Base-by-base conservation (phyloP, 768 basidiomycete genomes). In the Lanmaoa pseudosensibilis region DNA sequence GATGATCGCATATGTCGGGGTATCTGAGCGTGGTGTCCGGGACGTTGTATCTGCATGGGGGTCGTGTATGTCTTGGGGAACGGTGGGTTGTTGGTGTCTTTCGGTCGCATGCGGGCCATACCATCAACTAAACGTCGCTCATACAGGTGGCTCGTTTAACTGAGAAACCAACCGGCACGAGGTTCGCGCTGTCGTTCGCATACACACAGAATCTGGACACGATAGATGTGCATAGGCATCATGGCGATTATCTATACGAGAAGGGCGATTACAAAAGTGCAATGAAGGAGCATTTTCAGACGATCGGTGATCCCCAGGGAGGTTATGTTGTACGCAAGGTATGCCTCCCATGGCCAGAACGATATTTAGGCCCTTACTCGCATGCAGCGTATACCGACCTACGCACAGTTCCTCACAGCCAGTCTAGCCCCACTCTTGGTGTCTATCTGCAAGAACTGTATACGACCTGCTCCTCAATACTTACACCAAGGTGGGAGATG, bases 261-360 rank as follows among this genome's bases (percentile, higher is more conserved):
- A 97, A 96, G 71, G 88, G 87, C 5, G 94, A 98, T 65, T 96
- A 89, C 63, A 96, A 98, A 57, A 88, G 85, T 6, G 88, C 95
- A 0, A 96, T 98, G 91, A 81, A 84, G 37, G 94, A 97, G 68
- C 98, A 90, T 68, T 75, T 97, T 27, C 83, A 90, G 67, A 98
- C 97, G 0, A 87, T 98, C 19, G 76, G n/a, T n/a, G n/a, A n/a
- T n/a, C n/a, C 96, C 1, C 91, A 94, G 59, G 92, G 95, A 0
- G 96, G 94, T 67, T 97, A 98, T 73, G 94, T 98, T 34, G 94
- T 98, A 49, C 85, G 97, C 63, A 99, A 98, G 82, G 96, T 93
- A 65, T 51, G 71, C 40, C 12, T 8, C 11, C 49, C 36, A 12
- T 27, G 21, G 9, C 34, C 15, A 6, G 11, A 5, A 10, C 38